Evolutionary conservation across 495 filamentous ascomycete species (phyloP).

Genomic region (Annulohypoxylon nitens): DNA sequence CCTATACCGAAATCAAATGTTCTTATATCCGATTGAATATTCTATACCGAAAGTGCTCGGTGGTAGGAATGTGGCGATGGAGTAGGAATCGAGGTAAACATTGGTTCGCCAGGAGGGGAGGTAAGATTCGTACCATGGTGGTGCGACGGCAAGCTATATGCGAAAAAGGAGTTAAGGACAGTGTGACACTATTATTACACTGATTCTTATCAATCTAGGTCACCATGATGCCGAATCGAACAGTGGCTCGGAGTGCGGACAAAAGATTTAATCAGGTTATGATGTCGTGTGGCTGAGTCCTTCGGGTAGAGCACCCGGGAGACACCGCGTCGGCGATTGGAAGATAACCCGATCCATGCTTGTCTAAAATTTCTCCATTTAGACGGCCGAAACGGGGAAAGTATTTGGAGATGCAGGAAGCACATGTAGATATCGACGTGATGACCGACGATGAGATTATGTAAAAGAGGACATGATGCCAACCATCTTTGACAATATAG

Average conservation of each 20-base stretch:
- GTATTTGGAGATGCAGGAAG: neutral
- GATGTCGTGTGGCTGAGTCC: neutral
- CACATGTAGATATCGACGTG: neutral
- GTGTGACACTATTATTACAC: neutral
- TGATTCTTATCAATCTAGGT: neutral
- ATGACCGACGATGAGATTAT: conserved; percentile 3
- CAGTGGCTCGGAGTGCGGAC: conserved; percentile 27
- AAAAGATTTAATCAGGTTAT: conserved; percentile 25
- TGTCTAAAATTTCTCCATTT: conserved; percentile 25
- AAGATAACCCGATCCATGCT: neutral
- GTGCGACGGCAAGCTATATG: conserved; percentile 20
- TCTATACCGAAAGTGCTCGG: neutral
- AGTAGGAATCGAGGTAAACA: conserved; percentile 7
- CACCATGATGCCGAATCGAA: neutral
- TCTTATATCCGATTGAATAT: conserved; percentile 27
- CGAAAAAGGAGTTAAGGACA: conserved; percentile 34
- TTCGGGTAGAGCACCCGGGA: neutral
- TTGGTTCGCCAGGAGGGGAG: conserved; percentile 12
- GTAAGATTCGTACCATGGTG: conserved; percentile 23
- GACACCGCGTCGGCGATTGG: neutral
- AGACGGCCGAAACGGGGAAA: neutral
- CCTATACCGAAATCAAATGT: neutral
- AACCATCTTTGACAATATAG: conserved; percentile 8
- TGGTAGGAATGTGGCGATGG: conserved; percentile 4
- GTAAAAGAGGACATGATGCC: conserved; percentile 7